Conservation (phyloP, 2,329 filamentous ascomycete species). For the Shiraia sp. region DNA sequence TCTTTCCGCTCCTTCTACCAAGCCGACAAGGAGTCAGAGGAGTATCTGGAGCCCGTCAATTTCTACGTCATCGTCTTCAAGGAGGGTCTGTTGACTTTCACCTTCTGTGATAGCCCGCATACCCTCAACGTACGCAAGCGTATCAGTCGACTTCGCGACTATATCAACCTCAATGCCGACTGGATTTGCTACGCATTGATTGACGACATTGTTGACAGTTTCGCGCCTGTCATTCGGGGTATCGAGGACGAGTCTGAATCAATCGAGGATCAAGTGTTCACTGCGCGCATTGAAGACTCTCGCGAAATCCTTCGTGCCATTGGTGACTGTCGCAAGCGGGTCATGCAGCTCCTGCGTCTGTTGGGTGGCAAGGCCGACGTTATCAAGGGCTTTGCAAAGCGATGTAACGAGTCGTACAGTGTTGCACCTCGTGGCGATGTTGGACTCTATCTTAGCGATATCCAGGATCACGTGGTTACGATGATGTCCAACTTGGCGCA, state of each 20-base stretch:
- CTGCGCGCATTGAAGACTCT: slow-evolving; percentile 87
- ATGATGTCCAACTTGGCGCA: slow-evolving; percentile 97
- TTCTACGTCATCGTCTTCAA: slow-evolving; percentile 97
- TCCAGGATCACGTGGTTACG: slow-evolving; percentile 98
- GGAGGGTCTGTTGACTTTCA: slow-evolving; percentile 93
- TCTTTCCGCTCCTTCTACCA: slow-evolving; percentile 94
- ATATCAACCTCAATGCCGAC: slow-evolving; percentile 90
- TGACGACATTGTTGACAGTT: slow-evolving; percentile 96
- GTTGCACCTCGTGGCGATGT: slow-evolving; percentile 96
- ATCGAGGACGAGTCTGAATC: slow-evolving; percentile 87
- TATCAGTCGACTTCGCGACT: slow-evolving; percentile 91
- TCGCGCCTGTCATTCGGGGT: slow-evolving; percentile 84
- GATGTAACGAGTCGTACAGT: slow-evolving; percentile 96
- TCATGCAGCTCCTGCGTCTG: slow-evolving; percentile 89
- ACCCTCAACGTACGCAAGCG: slow-evolving; percentile 86
- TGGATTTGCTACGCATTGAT: slow-evolving; percentile 99
- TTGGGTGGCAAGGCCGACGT: slow-evolving; percentile 98
- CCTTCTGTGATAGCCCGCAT: slow-evolving; percentile 84
- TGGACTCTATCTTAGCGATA: slow-evolving; percentile 93
- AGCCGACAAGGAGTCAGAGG: slow-evolving; percentile 74
- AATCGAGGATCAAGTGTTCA: slow-evolving; percentile 95
- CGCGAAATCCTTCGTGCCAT: slow-evolving; percentile 85
- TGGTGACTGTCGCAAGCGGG: slow-evolving; percentile 88
- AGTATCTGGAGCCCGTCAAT: slow-evolving; percentile 92
- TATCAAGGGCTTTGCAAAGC: slow-evolving; percentile 95